Evolutionary conservation across 1,139 yeast species (phyloP), one percentile per base, ranked within the genome.

Genomic region (Wickerhamiella pararugosa): DNA sequence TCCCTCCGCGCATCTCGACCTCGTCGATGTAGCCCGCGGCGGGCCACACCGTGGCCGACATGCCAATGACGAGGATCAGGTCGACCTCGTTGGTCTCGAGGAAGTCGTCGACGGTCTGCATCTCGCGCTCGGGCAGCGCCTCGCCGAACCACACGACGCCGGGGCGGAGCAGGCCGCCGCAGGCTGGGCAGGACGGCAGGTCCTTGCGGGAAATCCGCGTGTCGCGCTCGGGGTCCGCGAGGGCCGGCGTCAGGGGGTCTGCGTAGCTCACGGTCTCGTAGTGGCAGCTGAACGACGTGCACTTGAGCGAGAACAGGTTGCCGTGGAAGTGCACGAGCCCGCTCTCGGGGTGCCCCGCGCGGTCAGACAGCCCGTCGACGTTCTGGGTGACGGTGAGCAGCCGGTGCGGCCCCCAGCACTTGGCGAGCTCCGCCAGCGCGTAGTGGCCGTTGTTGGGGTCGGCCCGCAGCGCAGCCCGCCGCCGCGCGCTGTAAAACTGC

Each of bases 141-240:
- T 84, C 96, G 4, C 95, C 95, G 61, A 79, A 83, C 95, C 95
- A 84, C 3, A 83, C 90, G 5, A 86, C 92, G 0, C 92, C 94
- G 0, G 96, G 95, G 27, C 95, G 66, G 44, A 84, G 60, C 25
- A 81, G 57, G 5, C 63, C 63, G 8, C 64, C 58, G 55, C 96
- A 84, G 7, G 63, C 62, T 0, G 94, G 94, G 56, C 96, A 86
- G 37, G 58, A 67, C 1, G 94, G 94, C n/a, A 83, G 64, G 2
- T 76, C 75, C 1, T 61, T 56, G 39, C 65, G 69, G 1, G 65
- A 62, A 1, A 81, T 60, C 9, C 49, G 29, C 8, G 11, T 26
- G 3, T 35, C 40, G 9, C 15, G 29, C n/a, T 15, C 41, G 8
- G 34, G 32, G 66, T 28, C 70, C 2, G 61, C 59, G 43, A 83